Conservation (phyloP, 768 basidiomycete species). For the Multifurca ochricompacta region DNA sequence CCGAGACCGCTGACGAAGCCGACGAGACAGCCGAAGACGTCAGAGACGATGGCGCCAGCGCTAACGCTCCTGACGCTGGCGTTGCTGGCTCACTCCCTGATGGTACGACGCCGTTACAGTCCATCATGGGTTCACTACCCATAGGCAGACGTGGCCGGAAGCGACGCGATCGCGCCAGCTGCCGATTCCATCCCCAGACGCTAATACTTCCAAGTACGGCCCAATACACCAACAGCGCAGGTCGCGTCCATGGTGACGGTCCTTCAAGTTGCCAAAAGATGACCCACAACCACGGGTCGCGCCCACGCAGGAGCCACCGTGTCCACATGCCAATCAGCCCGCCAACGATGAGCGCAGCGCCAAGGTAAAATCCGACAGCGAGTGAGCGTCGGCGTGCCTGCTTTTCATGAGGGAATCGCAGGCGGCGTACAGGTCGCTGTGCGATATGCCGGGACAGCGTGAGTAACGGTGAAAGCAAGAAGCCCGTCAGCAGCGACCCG, state of each 20-base stretch:
- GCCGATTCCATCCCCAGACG: slow-evolving; percentile 92
- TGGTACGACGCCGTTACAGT: not conserved
- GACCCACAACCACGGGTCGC: slow-evolving; percentile 86
- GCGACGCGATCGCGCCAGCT: slow-evolving; percentile 69
- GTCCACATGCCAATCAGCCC: slow-evolving; percentile 89
- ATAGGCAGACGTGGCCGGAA: slow-evolving; percentile 42
- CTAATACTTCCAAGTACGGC: slow-evolving; percentile 68
- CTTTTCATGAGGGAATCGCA: slow-evolving; percentile 78
- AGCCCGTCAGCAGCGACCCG: slow-evolving; percentile 87
- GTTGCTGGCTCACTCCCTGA: slow-evolving; percentile 11
- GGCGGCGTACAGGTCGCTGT: slow-evolving; percentile 72
- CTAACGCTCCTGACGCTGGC: slow-evolving; percentile 6
- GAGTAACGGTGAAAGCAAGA: slow-evolving; percentile 88
- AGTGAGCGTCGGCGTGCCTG: slow-evolving; percentile 72
- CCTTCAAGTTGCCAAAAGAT: slow-evolving; percentile 75
- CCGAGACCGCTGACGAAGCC: slow-evolving; percentile 7
- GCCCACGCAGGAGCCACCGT: slow-evolving; percentile 70
- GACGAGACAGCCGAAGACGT: slow-evolving; percentile 13
- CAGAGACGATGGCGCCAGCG: not conserved
- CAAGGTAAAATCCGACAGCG: slow-evolving; percentile 78
- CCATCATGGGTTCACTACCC: not conserved
- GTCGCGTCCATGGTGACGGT: slow-evolving; percentile 67
- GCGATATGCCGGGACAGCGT: slow-evolving; percentile 89
- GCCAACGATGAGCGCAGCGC: slow-evolving; percentile 66
- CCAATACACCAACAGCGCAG: slow-evolving; percentile 81